These are phyloP conservation scores for Tuber indicum DNA, from an alignment of 495 filamentous ascomycete species.

Conservation along the genomic window DNA sequence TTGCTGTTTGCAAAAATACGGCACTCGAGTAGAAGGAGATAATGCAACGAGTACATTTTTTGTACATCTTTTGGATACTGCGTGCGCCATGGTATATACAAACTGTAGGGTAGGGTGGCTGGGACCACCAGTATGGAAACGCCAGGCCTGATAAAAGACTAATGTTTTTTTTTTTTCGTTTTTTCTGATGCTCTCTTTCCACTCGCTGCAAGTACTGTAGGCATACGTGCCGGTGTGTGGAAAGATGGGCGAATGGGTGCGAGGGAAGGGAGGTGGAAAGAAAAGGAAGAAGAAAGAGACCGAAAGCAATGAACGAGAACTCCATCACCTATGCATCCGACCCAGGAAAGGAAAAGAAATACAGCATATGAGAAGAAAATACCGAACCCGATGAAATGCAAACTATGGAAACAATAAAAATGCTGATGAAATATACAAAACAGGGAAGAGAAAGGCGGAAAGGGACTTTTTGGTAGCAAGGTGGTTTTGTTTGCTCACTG, in stretches of 20 bases:
- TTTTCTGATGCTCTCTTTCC: neutral
- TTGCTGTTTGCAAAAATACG: neutral
- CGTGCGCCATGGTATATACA: neutral
- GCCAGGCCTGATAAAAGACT: neutral
- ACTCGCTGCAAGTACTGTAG: neutral
- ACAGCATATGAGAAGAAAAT: conserved; percentile 1
- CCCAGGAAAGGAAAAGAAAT: neutral
- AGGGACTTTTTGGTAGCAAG: neutral
- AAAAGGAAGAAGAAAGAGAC: neutral
- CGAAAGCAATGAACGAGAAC: conserved; percentile 1
- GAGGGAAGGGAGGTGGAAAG: neutral
- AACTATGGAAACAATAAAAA: neutral
- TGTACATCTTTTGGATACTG: neutral
- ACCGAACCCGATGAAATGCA: conserved; percentile 1
- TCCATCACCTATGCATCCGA: conserved; percentile 2
- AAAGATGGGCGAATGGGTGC: neutral
- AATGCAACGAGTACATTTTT: neutral
- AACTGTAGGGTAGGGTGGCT: neutral
- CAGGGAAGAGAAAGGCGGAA: neutral
- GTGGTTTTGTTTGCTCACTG: neutral
- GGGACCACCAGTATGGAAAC: neutral
- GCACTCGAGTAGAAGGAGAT: neutral
- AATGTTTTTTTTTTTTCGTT: neutral
- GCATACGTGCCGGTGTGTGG: neutral
- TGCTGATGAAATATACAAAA: neutral